These are phyloP conservation scores for Hypoxylon sp. DNA, from an alignment of 2,329 filamentous ascomycete species.

Conservation along the genomic window DNA sequence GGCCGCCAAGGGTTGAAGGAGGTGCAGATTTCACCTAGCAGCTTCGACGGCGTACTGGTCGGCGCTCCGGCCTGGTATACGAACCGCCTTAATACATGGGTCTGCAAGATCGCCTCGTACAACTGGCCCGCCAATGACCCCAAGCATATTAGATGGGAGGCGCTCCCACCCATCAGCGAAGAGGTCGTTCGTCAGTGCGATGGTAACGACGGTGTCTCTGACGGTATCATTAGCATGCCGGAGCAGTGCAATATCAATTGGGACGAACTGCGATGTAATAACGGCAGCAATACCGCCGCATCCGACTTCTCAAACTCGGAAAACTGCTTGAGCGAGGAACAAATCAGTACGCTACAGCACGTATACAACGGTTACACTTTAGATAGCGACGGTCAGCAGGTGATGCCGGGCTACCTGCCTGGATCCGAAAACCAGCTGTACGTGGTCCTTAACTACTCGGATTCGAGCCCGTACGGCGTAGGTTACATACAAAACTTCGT, in stretches of 20 bases:
- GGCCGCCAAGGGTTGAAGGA: constrained; percentile 71
- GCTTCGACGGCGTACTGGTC: constrained; percentile 70
- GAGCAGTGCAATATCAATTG: constrained; percentile 62
- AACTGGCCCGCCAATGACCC: constrained; percentile 63
- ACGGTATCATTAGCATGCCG: constrained; percentile 65
- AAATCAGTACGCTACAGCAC: constrained; percentile 57
- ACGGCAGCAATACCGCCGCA: constrained; percentile 43
- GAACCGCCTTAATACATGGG: constrained; percentile 61
- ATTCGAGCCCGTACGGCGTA: constrained; percentile 55
- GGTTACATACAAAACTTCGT: constrained; percentile 59
- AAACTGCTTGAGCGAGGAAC: constrained; percentile 60
- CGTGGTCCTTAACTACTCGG: constrained; percentile 52
- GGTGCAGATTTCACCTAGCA: constrained; percentile 66
- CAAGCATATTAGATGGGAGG: constrained; percentile 64
- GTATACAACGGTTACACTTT: constrained; percentile 53
- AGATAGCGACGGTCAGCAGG: constrained; percentile 54
- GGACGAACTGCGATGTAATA: constrained; percentile 58
- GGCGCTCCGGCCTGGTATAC: constrained; percentile 67
- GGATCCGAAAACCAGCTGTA: constrained; percentile 61
- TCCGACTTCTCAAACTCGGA: constrained; percentile 35
- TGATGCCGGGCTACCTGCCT: constrained; percentile 62
- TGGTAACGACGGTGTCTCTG: constrained; percentile 62
- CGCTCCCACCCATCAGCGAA: constrained; percentile 57
- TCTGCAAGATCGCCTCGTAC: constrained; percentile 61
- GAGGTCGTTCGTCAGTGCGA: constrained; percentile 68